A percentile compares a stretch with the other conserved stretches of the same genome.
Evolutionary conservation across 108 stramenopile genomes (phyloP).

Genomic region (Nitzschia palea): DNA sequence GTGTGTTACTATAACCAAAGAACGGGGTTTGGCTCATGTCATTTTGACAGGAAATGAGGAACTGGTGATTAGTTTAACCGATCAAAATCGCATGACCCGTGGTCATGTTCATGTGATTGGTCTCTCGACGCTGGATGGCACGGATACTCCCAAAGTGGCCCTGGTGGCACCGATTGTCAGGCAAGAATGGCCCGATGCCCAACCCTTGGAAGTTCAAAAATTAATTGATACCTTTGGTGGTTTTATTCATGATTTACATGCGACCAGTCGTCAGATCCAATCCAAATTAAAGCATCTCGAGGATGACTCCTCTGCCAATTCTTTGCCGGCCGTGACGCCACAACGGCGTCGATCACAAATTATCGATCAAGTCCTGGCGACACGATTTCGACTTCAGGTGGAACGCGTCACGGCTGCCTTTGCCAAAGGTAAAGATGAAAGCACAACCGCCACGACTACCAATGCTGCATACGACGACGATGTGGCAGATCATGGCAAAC

Average conservation of each 20-base stretch:
- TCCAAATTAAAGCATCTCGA: neutral
- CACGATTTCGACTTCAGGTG: conserved; percentile 9
- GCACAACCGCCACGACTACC: neutral
- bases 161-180: too few relatives aligned
- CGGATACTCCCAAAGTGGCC: neutral
- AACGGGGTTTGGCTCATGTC: conserved; percentile 20
- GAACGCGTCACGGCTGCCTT: conserved; percentile 26
- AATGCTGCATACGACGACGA: neutral
- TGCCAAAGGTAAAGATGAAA: conserved; percentile 15
- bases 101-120: conserved; percentile 24
- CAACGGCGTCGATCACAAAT: conserved; percentile 1
- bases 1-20: conserved; percentile 23
- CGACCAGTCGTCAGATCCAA: conserved; percentile 10
- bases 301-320: neutral
- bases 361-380: conserved; percentile 9
- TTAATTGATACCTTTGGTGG: conserved; percentile 15
- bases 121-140: neutral
- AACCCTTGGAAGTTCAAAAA: conserved; percentile 5
- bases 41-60: conserved; percentile 26
- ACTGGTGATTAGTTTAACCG: conserved; percentile 20
- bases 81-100: conserved; percentile 20
- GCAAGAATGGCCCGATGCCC: conserved; percentile 14
- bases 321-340: neutral
- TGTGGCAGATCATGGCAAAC: too few relatives aligned
- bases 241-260: conserved; percentile 22